These are phyloP conservation scores for Colletotrichum godetiae DNA, from an alignment of 2,329 filamentous ascomycete species.

Conservation along the genomic window DNA sequence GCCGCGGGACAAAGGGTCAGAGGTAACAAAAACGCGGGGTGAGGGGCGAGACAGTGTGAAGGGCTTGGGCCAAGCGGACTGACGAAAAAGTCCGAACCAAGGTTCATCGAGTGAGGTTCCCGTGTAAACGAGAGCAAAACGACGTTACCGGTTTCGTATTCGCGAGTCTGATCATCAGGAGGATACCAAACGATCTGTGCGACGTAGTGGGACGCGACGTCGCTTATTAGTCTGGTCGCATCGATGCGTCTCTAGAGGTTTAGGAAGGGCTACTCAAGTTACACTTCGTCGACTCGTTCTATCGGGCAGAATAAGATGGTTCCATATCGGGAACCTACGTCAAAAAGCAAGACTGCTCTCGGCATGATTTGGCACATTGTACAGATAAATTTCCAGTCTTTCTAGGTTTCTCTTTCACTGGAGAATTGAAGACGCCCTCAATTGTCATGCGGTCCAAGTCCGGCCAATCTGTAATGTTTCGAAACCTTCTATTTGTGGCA, in stretches of 20 bases:
- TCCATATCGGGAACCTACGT: not conserved
- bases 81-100: slow-evolving; percentile 6
- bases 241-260: not conserved
- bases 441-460: not conserved
- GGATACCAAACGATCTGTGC: not conserved
- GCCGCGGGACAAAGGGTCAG: not conserved
- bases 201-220: not conserved
- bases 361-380: no score
- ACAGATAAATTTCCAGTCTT: not conserved
- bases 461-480: not conserved
- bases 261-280: not conserved
- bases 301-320: not conserved
- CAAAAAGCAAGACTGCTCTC: not conserved
- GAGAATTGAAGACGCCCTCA: not conserved
- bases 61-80: slow-evolving; percentile 4
- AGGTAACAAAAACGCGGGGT: slow-evolving; percentile 10
- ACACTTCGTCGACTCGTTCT: not conserved
- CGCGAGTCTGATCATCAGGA: slow-evolving; percentile 14
- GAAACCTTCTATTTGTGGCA: not conserved
- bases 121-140: slow-evolving; percentile 8
- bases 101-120: not conserved
- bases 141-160: slow-evolving; percentile 17
- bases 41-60: not conserved
- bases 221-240: not conserved
- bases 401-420: not conserved